A percentile compares a stretch with the other conserved stretches of the same genome.
These are phyloP conservation scores for Russula vinacea DNA, from an alignment of 768 basidiomycete genomes.

Conservation along the genomic window DNA sequence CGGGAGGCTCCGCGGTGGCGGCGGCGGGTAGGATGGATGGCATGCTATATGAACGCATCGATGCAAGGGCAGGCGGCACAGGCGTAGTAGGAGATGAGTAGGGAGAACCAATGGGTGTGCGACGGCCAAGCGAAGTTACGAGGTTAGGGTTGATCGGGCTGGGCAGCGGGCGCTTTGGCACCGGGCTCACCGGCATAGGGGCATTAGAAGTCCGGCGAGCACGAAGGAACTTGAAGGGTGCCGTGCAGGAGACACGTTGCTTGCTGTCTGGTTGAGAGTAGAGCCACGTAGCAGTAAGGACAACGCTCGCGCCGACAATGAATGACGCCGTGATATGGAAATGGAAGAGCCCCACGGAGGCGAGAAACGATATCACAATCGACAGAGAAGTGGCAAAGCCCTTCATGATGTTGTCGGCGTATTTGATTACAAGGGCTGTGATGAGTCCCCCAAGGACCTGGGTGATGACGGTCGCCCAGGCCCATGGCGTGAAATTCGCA, in stretches of 20 bases:
- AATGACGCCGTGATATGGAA: slow-evolving; percentile 86
- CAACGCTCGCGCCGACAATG: slow-evolving; percentile 75
- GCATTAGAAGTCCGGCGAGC: slow-evolving; percentile 27
- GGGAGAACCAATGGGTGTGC: slow-evolving; percentile 26
- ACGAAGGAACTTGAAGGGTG: slow-evolving; percentile 26
- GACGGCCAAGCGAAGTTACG: slow-evolving; percentile 25
- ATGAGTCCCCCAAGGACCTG: slow-evolving; percentile 91
- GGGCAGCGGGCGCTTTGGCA: slow-evolving; percentile 22
- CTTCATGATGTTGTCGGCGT: slow-evolving; percentile 87
- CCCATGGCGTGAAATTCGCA: slow-evolving; percentile 84
- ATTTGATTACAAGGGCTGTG: slow-evolving; percentile 93
- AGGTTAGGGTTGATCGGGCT: slow-evolving; percentile 21
- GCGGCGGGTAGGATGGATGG: slow-evolving; percentile 23
- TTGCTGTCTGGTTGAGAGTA: slow-evolving; percentile 68
- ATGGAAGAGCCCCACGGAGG: slow-evolving; percentile 85
- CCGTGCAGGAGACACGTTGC: slow-evolving; percentile 12
- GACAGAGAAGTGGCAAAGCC: slow-evolving; percentile 94
- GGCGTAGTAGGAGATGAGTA: slow-evolving; percentile 31
- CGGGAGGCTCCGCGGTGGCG: slow-evolving; percentile 14
- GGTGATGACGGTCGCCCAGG: slow-evolving; percentile 83
- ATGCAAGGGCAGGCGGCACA: slow-evolving; percentile 17
- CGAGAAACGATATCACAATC: slow-evolving; percentile 93
- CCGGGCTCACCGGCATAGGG: slow-evolving; percentile 18
- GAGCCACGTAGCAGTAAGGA: slow-evolving; percentile 85
- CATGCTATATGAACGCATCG: slow-evolving; percentile 29